Conservation (phyloP, 768 basidiomycete genomes). For the Astraeus odoratus region DNA sequence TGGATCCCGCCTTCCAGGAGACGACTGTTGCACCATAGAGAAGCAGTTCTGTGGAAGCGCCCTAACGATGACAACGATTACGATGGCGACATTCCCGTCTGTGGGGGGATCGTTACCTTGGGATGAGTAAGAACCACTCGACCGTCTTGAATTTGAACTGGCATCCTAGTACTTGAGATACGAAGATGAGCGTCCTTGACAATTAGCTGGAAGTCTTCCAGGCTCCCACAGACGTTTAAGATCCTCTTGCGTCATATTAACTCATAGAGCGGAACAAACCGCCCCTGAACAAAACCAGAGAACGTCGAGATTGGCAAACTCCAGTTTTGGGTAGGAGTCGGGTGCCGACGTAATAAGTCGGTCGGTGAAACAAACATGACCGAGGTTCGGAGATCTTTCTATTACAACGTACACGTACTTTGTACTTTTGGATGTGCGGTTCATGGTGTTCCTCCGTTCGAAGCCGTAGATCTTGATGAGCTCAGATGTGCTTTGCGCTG, state of each 20-base stretch:
- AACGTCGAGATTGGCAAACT: too few species aligned
- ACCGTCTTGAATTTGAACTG: conserved; percentile 39
- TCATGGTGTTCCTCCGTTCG: too few species aligned
- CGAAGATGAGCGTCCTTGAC: not conserved
- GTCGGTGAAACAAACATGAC: too few species aligned
- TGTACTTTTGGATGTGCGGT: too few species aligned
- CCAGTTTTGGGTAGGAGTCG: too few species aligned
- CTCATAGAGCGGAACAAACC: not conserved
- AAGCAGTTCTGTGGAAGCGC: conserved; percentile 57
- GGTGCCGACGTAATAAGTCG: too few species aligned
- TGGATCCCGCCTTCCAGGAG: conserved; percentile 68
- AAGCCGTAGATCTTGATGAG: too few species aligned
- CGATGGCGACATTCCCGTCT: not conserved
- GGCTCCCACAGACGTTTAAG: too few species aligned
- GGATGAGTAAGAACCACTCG: conserved; percentile 52
- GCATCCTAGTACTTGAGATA: conserved; percentile 44
- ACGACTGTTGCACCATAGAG: conserved; percentile 82
- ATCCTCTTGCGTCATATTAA: not conserved
- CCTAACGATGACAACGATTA: conserved; percentile 33
- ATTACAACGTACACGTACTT: too few species aligned
- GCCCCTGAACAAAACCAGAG: not conserved
- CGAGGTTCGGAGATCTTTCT: too few species aligned
- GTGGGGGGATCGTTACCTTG: conserved; percentile 35
- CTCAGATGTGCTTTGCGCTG: too few species aligned
- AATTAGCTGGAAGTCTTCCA: not conserved